Base-by-base conservation (phyloP, 2,329 filamentous ascomycete species). In the Grosmannia penicillata region DNA sequence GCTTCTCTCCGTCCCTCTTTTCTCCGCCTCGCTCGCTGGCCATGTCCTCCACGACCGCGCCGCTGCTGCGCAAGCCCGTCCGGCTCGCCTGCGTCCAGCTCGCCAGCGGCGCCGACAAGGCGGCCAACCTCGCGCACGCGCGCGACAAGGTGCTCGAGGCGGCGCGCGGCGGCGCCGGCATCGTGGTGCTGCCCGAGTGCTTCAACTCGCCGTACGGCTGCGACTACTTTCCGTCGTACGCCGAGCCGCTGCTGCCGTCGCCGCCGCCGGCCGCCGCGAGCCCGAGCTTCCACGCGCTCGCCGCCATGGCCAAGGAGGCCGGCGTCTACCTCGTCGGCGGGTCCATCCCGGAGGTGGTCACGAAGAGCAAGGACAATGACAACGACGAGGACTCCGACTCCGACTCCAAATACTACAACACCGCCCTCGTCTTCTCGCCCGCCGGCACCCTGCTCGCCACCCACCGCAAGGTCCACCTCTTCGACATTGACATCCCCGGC, bases 191-290 rank as follows among this genome's bases (percentile, higher is more conserved):
- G 15, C 91, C 91, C 26, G 91, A 98, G 65, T 98, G 91, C 69
- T 98, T 98, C 75, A 98, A 98, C 66, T 93, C 83, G 30, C 91
- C 91, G 8, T 98, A 98, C 60, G 91, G 91, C 48, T 86, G 78
- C 48, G 59, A 85, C 53, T 87, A 79, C 67, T 98, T 98, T 62
- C 80, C 87, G 38, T 73, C 78, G 44, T 96, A 96, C 58, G 87
- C 91, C 48, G 91, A 98, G 61, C 79, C 75, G 2, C 76, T 96
- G n/a, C 60, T 64, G 35, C 84, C 85, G 1, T 79, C 76, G 4
- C 83, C 85, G 22, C 84, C 86, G 0, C 64, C 76, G 4, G 56
- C 64, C 43, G 70, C 74, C 33, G 73, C 81, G 51, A 80, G 82
- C 5, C 87, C 87, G 0, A 86, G 82, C 39, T 96, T 78, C 69